These are phyloP conservation scores for Penicillium freii DNA, from an alignment of 2,329 filamentous ascomycete species.

Conservation along the genomic window DNA sequence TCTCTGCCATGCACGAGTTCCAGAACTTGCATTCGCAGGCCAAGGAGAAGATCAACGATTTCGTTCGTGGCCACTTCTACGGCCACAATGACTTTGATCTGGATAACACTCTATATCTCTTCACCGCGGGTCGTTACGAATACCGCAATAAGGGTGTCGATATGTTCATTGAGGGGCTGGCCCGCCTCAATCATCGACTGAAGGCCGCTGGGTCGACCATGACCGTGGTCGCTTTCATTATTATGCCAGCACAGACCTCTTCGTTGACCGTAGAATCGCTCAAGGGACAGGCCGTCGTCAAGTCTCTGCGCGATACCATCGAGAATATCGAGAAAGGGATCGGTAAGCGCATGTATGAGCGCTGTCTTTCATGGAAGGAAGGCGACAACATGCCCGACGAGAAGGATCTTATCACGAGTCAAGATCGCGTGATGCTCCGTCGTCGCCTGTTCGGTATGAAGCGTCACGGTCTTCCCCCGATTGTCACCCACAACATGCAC, in stretches of 20 bases:
- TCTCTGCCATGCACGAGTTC: constrained; percentile 97
- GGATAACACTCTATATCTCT: constrained; percentile 96
- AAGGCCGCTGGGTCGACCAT: constrained; percentile 82
- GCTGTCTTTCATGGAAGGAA: constrained; percentile 92
- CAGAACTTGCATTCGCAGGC: constrained; percentile 95
- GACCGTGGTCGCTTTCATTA: constrained; percentile 95
- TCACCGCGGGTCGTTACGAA: constrained; percentile 95
- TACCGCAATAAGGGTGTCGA: constrained; percentile 98
- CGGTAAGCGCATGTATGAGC: constrained; percentile 89
- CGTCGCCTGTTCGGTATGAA: constrained; percentile 96
- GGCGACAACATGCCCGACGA: constrained; percentile 91
- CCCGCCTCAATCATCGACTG: constrained; percentile 88
- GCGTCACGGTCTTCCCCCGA: constrained; percentile 81
- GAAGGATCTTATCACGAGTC: constrained; percentile 88
- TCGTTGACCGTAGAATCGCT: constrained; percentile 93
- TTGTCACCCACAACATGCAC: constrained; percentile 98
- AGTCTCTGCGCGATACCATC: constrained; percentile 88
- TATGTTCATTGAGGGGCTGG: constrained; percentile 98
- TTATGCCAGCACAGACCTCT: constrained; percentile 96
- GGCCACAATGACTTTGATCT: constrained; percentile 96
- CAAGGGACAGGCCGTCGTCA: constrained; percentile 96
- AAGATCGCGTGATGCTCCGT: constrained; percentile 89
- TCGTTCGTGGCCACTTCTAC: constrained; percentile 96
- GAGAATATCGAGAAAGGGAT: constrained; percentile 91
- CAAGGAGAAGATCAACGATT: constrained; percentile 98